These are phyloP conservation scores for Penicillium robsamsonii DNA, from an alignment of 495 filamentous ascomycete species.

Conservation along the genomic window DNA sequence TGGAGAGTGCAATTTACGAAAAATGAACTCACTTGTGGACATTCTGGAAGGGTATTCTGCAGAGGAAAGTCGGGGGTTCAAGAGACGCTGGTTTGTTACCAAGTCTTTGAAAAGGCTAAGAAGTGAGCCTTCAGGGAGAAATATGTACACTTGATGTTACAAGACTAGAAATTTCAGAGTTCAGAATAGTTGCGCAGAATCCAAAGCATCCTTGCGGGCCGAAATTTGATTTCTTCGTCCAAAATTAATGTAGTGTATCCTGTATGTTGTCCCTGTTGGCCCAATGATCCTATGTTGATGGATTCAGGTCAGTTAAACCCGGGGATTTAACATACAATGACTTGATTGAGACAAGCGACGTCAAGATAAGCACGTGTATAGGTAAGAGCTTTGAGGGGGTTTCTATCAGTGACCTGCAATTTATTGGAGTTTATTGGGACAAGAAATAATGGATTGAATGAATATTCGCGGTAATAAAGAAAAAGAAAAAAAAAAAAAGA, in stretches of 20 bases:
- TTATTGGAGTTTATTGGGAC: neutral
- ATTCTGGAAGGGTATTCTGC: neutral
- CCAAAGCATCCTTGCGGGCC: neutral
- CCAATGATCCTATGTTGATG: no score
- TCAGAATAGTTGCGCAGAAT: neutral
- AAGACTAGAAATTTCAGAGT: neutral
- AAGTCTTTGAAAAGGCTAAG: neutral
- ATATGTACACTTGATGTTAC: neutral
- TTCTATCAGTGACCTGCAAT: neutral
- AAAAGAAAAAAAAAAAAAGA: neutral
- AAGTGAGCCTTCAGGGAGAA: neutral
- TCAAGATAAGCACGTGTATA: neutral
- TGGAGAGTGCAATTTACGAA: neutral
- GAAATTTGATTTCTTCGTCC: neutral
- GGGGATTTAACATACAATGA: neutral
- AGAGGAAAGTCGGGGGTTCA: neutral
- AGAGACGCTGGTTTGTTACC: neutral
- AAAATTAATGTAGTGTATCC: neutral
- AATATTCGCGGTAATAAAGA: neutral
- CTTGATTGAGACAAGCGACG: neutral
- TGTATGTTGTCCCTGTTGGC: neutral
- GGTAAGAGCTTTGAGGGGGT: neutral
- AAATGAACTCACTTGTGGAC: neutral
- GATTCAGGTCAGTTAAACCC: neutral
- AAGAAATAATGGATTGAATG: neutral